Evolutionary conservation across 2,329 filamentous ascomycete genomes (phyloP).

Genomic region (Sporothrix pseudoabietina): DNA sequence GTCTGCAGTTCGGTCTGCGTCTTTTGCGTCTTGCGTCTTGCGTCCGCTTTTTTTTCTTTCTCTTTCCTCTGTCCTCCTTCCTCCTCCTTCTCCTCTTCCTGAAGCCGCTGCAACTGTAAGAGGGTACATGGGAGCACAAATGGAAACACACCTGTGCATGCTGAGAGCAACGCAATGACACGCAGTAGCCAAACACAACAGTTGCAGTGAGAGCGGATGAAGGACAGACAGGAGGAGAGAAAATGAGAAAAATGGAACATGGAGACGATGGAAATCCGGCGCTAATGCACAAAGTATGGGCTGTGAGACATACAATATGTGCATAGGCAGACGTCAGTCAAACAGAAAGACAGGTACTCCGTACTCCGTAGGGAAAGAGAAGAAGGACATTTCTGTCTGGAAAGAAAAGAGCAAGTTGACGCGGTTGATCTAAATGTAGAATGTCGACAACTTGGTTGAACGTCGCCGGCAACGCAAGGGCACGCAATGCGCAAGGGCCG

Average conservation of each 20-base stretch:
- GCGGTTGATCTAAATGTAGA: background rate
- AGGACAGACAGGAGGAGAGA: background rate
- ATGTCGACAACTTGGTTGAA: background rate
- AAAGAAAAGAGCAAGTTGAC: background rate
- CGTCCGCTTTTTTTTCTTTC: too few species aligned
- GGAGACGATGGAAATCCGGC: background rate
- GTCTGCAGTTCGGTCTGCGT: background rate
- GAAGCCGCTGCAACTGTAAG: slow-evolving; percentile 9
- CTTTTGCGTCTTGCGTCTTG: background rate
- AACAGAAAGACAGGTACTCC: too few species aligned
- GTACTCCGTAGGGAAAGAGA: background rate
- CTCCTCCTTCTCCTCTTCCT: background rate
- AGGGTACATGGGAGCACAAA: background rate
- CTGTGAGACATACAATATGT: slow-evolving; percentile 9
- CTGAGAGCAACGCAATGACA: slow-evolving; percentile 32
- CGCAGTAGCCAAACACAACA: slow-evolving; percentile 25
- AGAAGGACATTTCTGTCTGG: background rate
- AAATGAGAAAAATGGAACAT: background rate
- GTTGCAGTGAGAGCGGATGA: background rate
- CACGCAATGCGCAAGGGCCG: background rate
- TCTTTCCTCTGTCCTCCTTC: background rate
- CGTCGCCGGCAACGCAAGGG: background rate
- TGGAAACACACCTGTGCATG: slow-evolving; percentile 7
- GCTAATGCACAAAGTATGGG: slow-evolving; percentile 11
- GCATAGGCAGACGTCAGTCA: background rate